These are phyloP conservation scores for Pseudogymnoascus sp. DNA, from an alignment of 2,329 filamentous ascomycete genomes.

Conservation along the genomic window DNA sequence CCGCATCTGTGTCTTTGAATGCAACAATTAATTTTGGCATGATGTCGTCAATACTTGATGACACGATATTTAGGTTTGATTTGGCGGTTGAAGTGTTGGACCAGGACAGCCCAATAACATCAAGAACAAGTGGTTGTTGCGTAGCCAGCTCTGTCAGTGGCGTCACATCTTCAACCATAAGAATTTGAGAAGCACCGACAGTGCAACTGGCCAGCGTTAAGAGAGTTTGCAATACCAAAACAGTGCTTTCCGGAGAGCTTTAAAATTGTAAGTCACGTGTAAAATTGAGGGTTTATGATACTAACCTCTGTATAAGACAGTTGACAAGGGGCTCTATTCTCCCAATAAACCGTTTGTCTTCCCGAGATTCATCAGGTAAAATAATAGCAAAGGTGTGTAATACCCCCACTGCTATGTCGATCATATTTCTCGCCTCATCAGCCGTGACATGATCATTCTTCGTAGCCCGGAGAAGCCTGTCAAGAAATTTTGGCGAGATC, in stretches of 20 bases:
- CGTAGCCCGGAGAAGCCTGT: conserved; percentile 51
- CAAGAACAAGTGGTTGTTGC: conserved; percentile 43
- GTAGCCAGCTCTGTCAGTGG: conserved; percentile 50
- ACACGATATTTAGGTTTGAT: conserved; percentile 27
- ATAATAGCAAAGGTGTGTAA: conserved; percentile 53
- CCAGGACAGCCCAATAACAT: conserved; percentile 50
- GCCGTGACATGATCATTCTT: conserved; percentile 28
- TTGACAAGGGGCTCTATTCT: conserved; percentile 46
- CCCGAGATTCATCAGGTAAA: conserved; percentile 40
- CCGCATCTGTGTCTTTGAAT: conserved; percentile 51
- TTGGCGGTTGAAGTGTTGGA: conserved; percentile 36
- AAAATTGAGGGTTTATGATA: not conserved
- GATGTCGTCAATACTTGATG: conserved; percentile 37
- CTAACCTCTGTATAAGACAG: conserved; percentile 46
- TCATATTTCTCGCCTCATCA: conserved; percentile 48
- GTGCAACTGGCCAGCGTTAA: conserved; percentile 44
- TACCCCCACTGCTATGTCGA: conserved; percentile 54
- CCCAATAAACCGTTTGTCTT: conserved; percentile 39
- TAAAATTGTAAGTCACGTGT: conserved; percentile 12
- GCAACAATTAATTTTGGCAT: conserved; percentile 42
- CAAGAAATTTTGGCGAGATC: conserved; percentile 55
- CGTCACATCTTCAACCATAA: conserved; percentile 42
- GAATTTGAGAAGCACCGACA: conserved; percentile 41
- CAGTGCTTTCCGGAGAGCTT: conserved; percentile 45
- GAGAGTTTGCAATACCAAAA: conserved; percentile 48